Conservation (phyloP, 805 yeast genomes). For the Myxozyma sirexii region DNA sequence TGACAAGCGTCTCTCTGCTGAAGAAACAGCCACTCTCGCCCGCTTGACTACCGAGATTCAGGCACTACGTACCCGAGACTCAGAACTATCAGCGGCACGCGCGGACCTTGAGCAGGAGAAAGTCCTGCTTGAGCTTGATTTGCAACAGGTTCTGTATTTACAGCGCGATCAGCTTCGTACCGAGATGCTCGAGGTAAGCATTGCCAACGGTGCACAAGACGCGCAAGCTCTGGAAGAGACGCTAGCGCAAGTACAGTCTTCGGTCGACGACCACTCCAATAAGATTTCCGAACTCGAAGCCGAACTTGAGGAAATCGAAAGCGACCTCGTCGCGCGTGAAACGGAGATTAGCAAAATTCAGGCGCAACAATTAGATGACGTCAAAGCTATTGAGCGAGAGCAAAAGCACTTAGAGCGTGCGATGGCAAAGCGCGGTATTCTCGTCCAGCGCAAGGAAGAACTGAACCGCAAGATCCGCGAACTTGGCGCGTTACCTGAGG, state of each 20-base stretch:
- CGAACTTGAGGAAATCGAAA: slow-evolving; percentile 27
- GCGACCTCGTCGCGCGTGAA: slow-evolving; percentile 44
- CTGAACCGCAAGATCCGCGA: slow-evolving; percentile 73
- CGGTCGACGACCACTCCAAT: slow-evolving; percentile 39
- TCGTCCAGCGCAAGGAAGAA: slow-evolving; percentile 67
- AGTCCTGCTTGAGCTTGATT: slow-evolving; percentile 55
- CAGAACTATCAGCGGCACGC: slow-evolving; percentile 47
- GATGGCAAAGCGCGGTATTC: slow-evolving; percentile 61
- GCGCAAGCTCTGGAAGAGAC: slow-evolving; percentile 37
- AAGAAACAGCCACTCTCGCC: slow-evolving; percentile 52
- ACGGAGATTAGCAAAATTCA: slow-evolving; percentile 53
- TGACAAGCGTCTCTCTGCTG: slow-evolving; percentile 52
- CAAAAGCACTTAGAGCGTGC: slow-evolving; percentile 67
- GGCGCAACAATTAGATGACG: slow-evolving; percentile 56
- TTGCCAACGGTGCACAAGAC: slow-evolving; percentile 34
- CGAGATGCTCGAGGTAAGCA: slow-evolving; percentile 32
- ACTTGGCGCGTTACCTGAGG: slow-evolving; percentile 87
- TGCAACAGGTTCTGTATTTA: slow-evolving; percentile 61
- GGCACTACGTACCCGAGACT: slow-evolving; percentile 40
- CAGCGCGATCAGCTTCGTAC: slow-evolving; percentile 48
- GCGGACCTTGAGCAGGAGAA: slow-evolving; percentile 53
- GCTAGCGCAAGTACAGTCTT: slow-evolving; percentile 29
- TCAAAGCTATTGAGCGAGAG: slow-evolving; percentile 60
- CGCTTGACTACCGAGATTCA: slow-evolving; percentile 39
- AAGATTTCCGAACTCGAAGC: slow-evolving; percentile 40